Evolutionary conservation across 192 early-diverging fungal genomes (phyloP).

Genomic region (Coemansia sp.): DNA sequence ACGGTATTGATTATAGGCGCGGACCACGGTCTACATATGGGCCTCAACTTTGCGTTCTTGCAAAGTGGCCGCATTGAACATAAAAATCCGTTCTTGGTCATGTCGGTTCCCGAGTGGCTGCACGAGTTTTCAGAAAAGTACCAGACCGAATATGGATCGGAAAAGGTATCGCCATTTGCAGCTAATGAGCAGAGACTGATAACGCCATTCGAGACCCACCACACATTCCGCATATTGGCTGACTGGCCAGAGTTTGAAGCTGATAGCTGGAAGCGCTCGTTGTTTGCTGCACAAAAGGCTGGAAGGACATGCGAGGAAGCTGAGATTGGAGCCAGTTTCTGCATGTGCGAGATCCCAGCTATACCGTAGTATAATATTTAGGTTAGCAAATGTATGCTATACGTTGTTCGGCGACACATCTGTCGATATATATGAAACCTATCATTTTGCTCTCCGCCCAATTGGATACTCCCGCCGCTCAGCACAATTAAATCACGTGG

Average conservation of each 20-base stretch:
- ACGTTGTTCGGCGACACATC: too few species aligned
- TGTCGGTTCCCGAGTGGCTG: constrained; percentile 45
- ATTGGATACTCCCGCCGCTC: neutral
- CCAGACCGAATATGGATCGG: constrained; percentile 16
- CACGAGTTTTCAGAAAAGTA: constrained; percentile 32
- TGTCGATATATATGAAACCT: too few species aligned
- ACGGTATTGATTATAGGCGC: constrained; percentile 39
- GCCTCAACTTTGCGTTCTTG: constrained; percentile 46
- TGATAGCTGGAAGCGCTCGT: constrained; percentile 28
- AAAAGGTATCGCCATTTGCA: constrained; percentile 27
- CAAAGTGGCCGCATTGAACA: constrained; percentile 54
- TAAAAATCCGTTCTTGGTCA: constrained; percentile 47
- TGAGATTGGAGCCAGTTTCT: neutral
- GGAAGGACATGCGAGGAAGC: neutral
- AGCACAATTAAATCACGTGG: neutral
- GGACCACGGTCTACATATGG: constrained; percentile 56
- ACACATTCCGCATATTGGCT: constrained; percentile 43
- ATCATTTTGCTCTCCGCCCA: neutral
- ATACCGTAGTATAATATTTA: neutral
- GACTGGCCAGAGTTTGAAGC: constrained; percentile 40
- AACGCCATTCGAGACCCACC: constrained; percentile 45
- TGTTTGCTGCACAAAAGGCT: constrained; percentile 32
- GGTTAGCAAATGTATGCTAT: neutral
- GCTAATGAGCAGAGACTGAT: constrained; percentile 50
- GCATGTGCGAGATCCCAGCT: constrained; percentile 31